A percentile compares a stretch with the other conserved stretches of the same genome.
Conservation (phyloP, 2,329 filamentous ascomycete species). For the Calonectria pseudoturangicola region DNA sequence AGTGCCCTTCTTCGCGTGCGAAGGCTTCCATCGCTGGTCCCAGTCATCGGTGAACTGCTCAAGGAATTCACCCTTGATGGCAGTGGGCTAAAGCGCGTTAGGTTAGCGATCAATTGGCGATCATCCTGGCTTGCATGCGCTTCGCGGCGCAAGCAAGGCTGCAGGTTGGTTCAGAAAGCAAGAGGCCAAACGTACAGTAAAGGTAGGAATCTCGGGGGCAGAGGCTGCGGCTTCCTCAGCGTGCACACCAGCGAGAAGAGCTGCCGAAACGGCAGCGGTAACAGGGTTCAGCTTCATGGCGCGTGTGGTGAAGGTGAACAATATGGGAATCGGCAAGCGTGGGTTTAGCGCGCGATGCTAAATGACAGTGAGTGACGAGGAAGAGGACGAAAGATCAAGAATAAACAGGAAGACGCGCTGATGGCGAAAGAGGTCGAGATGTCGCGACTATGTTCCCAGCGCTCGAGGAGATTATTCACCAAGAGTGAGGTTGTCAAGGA, state of each 20-base stretch:
- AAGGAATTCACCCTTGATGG: conserved; percentile 93
- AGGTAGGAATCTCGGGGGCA: conserved; percentile 82
- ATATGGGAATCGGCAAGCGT: conserved; percentile 40
- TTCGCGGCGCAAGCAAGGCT: not conserved
- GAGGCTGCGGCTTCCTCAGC: conserved; percentile 75
- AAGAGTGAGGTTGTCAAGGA: conserved; percentile 55
- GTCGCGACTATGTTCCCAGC: conserved; percentile 48
- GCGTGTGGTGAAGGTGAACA: conserved; percentile 69
- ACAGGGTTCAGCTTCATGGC: conserved; percentile 90
- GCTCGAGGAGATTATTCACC: conserved; percentile 55
- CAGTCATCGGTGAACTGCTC: conserved; percentile 99
- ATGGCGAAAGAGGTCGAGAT: conserved; percentile 33
- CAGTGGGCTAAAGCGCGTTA: conserved; percentile 81
- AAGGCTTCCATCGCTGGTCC: conserved; percentile 94
- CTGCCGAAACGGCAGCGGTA: conserved; percentile 84
- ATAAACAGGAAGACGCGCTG: conserved; percentile 28
- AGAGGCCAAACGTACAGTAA: conserved; percentile 81
- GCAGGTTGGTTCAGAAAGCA: not conserved
- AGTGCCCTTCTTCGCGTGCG: conserved; percentile 95
- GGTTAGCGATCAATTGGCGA: conserved; percentile 52
- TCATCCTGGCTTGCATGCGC: conserved; percentile 10
- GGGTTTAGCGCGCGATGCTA: conserved; percentile 52
- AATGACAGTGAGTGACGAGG: conserved; percentile 25
- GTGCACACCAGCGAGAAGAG: conserved; percentile 81
- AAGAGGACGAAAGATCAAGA: conserved; percentile 36